Conservation (phyloP, 1,284 basidiomycete species). For the Phellopilus nigrolimitatus region DNA sequence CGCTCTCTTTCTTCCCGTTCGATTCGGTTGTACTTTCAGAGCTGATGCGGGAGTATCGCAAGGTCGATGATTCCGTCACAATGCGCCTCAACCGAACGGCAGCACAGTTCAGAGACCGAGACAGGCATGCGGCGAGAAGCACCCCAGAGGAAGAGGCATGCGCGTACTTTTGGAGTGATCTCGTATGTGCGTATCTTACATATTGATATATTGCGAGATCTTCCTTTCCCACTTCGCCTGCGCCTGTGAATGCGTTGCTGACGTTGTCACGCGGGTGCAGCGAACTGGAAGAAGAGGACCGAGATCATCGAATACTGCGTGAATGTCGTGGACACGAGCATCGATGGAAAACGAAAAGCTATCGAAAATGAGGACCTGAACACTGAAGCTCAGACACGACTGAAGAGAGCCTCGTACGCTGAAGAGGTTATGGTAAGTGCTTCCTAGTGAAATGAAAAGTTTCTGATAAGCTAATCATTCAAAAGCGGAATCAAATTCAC, state of each 20-base stretch:
- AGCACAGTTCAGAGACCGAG: constrained; percentile 74
- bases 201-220: too few relatives aligned
- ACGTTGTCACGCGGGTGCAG: too few relatives aligned
- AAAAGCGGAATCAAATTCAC: constrained; percentile 70
- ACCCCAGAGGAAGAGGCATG: constrained; percentile 71
- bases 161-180: constrained; percentile 73
- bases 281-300: constrained; percentile 79
- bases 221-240: background rate
- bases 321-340: constrained; percentile 61
- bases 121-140: constrained; percentile 43
- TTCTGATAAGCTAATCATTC: background rate
- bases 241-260: too few relatives aligned
- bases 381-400: constrained; percentile 41
- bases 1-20: background rate
- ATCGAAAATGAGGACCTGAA: constrained; percentile 41
- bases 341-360: constrained; percentile 53
- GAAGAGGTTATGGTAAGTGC: constrained; percentile 69
- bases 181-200: constrained; percentile 58
- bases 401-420: constrained; percentile 55
- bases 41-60: constrained; percentile 80
- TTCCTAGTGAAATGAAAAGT: too few relatives aligned
- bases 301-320: constrained; percentile 80
- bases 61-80: constrained; percentile 77
- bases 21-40: constrained; percentile 47
- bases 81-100: constrained; percentile 82